A percentile compares a stretch with the other conserved stretches of the same genome.
These are phyloP conservation scores for Capsicum pubescens DNA, from an alignment of 257 asterid genomes.

Conservation along the genomic window DNA sequence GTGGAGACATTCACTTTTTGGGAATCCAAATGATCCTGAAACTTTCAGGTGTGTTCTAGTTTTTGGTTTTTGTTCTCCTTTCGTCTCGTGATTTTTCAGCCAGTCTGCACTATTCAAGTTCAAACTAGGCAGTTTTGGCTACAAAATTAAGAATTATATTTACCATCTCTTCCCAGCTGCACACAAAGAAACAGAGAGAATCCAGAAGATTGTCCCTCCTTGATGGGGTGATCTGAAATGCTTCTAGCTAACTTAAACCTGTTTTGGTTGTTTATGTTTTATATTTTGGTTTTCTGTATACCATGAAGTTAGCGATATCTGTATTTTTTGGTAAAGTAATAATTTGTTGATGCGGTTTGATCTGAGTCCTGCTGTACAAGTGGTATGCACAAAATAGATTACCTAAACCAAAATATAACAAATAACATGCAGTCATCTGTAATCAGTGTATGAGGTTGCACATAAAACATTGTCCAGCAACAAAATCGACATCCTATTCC, in stretches of 20 bases:
- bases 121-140: conserved; percentile 23
- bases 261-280: not conserved
- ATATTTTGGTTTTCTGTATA: not conserved
- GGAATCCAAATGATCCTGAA: conserved; percentile 94
- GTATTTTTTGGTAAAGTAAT: not conserved
- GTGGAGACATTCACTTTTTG: conserved; percentile 95
- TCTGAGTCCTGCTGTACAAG: conserved; percentile 3
- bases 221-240: conserved; percentile 24
- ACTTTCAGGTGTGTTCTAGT: conserved; percentile 65
- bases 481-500: conserved; percentile 1
- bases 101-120: conserved; percentile 32
- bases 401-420: conserved; percentile 8
- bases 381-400: conserved; percentile 17
- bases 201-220: conserved; percentile 13
- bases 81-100: conserved; percentile 26
- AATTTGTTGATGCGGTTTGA: not conserved
- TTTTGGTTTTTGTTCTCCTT: conserved; percentile 34
- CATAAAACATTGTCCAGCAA: conserved; percentile 7
- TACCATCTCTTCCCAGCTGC: conserved; percentile 5
- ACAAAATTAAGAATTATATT: conserved; percentile 12
- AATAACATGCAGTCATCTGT: not conserved
- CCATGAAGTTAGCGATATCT: not conserved
- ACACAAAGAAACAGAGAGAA: not conserved
- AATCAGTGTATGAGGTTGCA: not conserved
- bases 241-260: not conserved